Percentiles rank a stretch among this genome's conserved stretches.
phyloP scores from a whole-genome alignment of 2,329 filamentous ascomycete species.

The Ophidiomyces ophidiicola region DNA sequence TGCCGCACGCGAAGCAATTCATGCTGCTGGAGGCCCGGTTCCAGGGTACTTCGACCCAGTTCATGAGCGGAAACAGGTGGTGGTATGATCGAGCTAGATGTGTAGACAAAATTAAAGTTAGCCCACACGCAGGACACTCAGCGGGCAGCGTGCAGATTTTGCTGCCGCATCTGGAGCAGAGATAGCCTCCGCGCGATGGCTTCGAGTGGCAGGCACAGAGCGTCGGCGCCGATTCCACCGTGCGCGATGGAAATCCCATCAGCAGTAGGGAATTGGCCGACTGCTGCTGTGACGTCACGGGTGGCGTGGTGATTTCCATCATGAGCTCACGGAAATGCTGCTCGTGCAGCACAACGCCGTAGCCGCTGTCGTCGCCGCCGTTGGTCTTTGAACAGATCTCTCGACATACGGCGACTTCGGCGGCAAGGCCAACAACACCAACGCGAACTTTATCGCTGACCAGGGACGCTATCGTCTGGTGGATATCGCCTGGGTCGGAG shows the following conservation, averaged over 20 bases:
- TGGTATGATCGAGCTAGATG: slow-evolving; percentile 89
- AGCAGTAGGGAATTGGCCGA: slow-evolving; percentile 55
- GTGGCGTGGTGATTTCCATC: slow-evolving; percentile 77
- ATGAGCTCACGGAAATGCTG: slow-evolving; percentile 81
- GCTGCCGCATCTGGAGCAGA: slow-evolving; percentile 74
- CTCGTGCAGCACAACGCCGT: slow-evolving; percentile 76
- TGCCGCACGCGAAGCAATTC: slow-evolving; percentile 68
- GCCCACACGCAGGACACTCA: slow-evolving; percentile 79
- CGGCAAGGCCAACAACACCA: slow-evolving; percentile 77
- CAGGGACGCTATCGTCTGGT: slow-evolving; percentile 70
- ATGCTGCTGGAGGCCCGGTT: slow-evolving; percentile 48
- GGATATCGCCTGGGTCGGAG: slow-evolving; percentile 88
- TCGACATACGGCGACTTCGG: slow-evolving; percentile 81
- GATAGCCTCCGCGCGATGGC: slow-evolving; percentile 71
- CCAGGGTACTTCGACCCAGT: slow-evolving; percentile 89
- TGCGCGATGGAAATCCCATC: slow-evolving; percentile 94
- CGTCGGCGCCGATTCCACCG: slow-evolving; percentile 57
- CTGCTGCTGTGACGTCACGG: slow-evolving; percentile 53
- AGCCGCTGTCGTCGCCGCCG: slow-evolving; percentile 55
- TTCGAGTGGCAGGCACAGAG: slow-evolving; percentile 86
- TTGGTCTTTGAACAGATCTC: slow-evolving; percentile 86
- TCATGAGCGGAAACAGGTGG: slow-evolving; percentile 77
- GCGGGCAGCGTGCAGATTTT: slow-evolving; percentile 85
- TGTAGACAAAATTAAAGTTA: slow-evolving; percentile 88
- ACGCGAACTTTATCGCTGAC: slow-evolving; percentile 75